Percentiles rank a stretch among this genome's conserved stretches.
phyloP scores from a whole-genome alignment of 345 rosid genomes.

The Populus euphratica region DNA sequence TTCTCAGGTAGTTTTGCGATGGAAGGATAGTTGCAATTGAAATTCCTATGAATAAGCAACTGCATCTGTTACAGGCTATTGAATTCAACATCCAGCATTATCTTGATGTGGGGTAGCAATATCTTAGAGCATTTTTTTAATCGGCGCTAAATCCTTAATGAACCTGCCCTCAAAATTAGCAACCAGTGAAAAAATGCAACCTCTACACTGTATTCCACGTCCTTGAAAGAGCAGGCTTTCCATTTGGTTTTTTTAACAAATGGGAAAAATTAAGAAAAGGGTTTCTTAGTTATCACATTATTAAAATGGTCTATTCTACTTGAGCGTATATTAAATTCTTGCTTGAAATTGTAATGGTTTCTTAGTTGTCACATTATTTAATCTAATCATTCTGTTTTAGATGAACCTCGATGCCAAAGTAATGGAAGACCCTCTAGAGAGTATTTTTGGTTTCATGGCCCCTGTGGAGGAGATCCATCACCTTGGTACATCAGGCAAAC shows the following conservation, averaged over 20 bases:
- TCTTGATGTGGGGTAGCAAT: too few species aligned
- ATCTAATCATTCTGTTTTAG: constrained; percentile 29
- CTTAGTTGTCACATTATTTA: not conserved
- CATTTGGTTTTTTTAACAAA: too few species aligned
- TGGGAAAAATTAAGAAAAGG: not conserved
- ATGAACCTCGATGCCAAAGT: constrained; percentile 26
- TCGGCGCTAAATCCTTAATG: not conserved
- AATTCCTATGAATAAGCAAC: not conserved
- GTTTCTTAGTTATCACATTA: too few species aligned
- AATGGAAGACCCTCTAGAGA: constrained; percentile 51
- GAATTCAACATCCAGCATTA: not conserved
- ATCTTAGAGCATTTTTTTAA: too few species aligned
- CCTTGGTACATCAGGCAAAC: constrained; percentile 16
- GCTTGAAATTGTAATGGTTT: not conserved
- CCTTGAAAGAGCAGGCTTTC: not conserved
- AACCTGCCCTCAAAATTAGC: not conserved
- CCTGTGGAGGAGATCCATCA: constrained; percentile 40
- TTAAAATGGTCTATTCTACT: not conserved
- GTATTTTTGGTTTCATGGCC: constrained; percentile 40
- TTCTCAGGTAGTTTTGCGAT: not conserved
- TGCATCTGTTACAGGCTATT: not conserved
- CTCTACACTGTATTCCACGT: not conserved
- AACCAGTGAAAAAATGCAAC: not conserved
- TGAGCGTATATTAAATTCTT: not conserved
- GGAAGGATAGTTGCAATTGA: not conserved